phyloP scores from a whole-genome alignment of 2,329 filamentous ascomycete species.

The Beauveria scarabaeidicola region DNA sequence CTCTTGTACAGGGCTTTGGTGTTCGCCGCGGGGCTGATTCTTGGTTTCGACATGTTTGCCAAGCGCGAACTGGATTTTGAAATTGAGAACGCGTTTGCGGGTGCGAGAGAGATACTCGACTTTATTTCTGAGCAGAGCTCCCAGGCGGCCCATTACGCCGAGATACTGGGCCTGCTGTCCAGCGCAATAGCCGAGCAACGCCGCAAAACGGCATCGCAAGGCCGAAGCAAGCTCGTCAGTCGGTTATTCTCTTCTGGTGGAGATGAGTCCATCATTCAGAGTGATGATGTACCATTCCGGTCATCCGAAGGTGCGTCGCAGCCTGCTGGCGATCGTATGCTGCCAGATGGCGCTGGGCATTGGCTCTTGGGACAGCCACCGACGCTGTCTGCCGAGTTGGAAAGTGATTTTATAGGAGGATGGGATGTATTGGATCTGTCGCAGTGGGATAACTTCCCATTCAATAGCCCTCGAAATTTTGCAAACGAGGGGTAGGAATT shows the following conservation, averaged over 20 bases:
- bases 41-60: conserved; percentile 48
- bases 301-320: neutral
- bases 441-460: conserved; percentile 26
- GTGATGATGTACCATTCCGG: neutral
- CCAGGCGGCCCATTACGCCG: conserved; percentile 48
- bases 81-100: conserved; percentile 39
- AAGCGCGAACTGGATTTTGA: conserved; percentile 35
- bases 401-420: conserved; percentile 9
- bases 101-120: conserved; percentile 40
- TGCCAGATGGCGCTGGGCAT: neutral
- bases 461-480: conserved; percentile 12
- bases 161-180: conserved; percentile 41
- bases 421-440: conserved; percentile 24
- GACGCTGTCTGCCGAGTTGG: neutral
- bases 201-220: conserved; percentile 15
- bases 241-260: conserved; percentile 18
- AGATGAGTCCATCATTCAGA: neutral
- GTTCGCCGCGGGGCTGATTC: conserved; percentile 47
- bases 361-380: neutral
- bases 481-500: conserved; percentile 1
- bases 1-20: conserved; percentile 35
- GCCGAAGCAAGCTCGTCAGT: conserved; percentile 21
- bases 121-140: conserved; percentile 40
- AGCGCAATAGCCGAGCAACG: conserved; percentile 36
- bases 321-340: neutral